Conservation (phyloP, 164 flowering plant genomes). For the Paratinospora sagittata region DNA sequence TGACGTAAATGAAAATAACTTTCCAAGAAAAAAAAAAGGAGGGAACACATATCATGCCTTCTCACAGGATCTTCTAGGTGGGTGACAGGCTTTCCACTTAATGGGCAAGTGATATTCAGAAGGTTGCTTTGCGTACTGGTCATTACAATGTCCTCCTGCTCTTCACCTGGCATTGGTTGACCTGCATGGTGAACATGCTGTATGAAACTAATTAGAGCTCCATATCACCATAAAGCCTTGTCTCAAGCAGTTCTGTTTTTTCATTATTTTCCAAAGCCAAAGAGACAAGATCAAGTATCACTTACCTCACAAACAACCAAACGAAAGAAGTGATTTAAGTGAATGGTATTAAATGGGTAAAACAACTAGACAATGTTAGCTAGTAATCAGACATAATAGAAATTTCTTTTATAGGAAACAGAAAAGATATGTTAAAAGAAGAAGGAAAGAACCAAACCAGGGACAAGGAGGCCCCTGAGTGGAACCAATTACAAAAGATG, state of each 20-base stretch:
- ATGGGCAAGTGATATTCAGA: constrained; percentile 63
- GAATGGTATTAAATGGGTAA: background rate
- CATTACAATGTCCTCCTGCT: constrained; percentile 86
- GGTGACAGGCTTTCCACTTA: constrained; percentile 70
- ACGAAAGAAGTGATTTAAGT: background rate
- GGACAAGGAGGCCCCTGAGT: too few species aligned
- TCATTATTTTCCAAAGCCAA: background rate
- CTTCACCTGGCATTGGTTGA: constrained; percentile 91
- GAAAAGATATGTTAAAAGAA: too few species aligned
- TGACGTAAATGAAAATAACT: background rate
- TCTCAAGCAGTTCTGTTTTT: background rate
- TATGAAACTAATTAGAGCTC: constrained; percentile 14
- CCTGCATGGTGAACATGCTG: constrained; percentile 91
- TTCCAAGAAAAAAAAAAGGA: background rate
- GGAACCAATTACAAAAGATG: too few species aligned
- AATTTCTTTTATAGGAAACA: too few species aligned
- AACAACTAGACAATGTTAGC: background rate
- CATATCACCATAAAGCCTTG: background rate
- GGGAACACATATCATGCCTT: constrained; percentile 34
- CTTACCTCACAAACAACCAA: background rate
- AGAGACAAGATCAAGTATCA: background rate
- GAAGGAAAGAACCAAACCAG: too few species aligned
- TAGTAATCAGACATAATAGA: background rate
- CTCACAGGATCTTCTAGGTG: constrained; percentile 74
- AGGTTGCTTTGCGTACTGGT: constrained; percentile 63